Evolutionary conservation across 1,284 basidiomycete genomes (phyloP), one percentile per base, ranked within the genome.

Genomic region (Stygiomarasmius scandens): DNA sequence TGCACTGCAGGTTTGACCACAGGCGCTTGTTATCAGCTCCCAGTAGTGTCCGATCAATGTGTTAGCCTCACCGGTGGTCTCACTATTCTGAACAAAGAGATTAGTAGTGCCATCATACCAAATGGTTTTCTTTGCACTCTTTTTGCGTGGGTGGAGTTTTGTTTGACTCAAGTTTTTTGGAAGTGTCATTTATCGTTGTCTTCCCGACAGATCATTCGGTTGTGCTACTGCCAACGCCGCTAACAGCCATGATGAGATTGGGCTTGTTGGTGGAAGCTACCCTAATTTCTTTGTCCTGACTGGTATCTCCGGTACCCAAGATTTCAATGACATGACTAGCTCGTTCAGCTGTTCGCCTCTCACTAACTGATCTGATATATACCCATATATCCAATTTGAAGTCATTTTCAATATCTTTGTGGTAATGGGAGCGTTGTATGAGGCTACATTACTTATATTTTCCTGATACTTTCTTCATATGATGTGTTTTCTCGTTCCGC

Each of bases 91-190:
- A 61, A 64, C 41, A 60, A 64, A 22, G 58, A 60, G 25, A 38
- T 63, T 2, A 52, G 44, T 16, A 23, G 43, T 16, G 61, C 52
- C 2, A 6, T 55, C 25, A 53, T 64, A 6, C 63, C 61, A n/a
- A 44, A 22, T 2, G 61, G 61, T 8, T 63, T 63, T 20, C 47
- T 63, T 3, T 63, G 63, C 56, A 60, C 59, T 12, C 58, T 63
- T 41, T 63, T 58, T 34, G 27, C 53, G 63, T 64, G 29, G 47
- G 61, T 41, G 14, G 16, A 41, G 4, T 12, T 5, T 41, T 19
- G 38, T 41, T 12, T 16, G 6, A 12, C 38, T 41, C 16, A 41
- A 8, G 8, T 34, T 34, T 41, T 4, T n/a, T 6, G 12, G 12
- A 12, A 32, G 12, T 32, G 5, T 32, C 29, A 32, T 12, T 32